Percentiles rank a stretch among this genome's conserved stretches.
These are phyloP conservation scores for Pythium chondricola DNA, from an alignment of 352 stramenopile species.

Conservation along the genomic window DNA sequence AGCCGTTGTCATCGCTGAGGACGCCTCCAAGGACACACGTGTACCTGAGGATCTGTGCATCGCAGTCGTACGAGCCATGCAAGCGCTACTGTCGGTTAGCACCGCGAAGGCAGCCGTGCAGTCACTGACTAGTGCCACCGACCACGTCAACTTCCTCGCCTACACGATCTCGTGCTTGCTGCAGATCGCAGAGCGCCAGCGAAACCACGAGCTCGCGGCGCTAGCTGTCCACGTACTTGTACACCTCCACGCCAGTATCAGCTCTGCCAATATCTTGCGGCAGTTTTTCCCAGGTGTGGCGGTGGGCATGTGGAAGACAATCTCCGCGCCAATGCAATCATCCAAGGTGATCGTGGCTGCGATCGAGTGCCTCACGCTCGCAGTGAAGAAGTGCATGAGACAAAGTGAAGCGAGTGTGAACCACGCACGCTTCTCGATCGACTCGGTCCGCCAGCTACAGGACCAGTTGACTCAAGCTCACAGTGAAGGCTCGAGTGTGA, in stretches of 20 bases:
- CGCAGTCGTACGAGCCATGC: slow-evolving; percentile 26
- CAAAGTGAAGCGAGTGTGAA: background rate
- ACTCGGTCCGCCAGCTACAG: slow-evolving; percentile 10
- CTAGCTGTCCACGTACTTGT: slow-evolving; percentile 4
- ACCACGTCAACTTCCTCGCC: slow-evolving; percentile 61
- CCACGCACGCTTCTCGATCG: slow-evolving; percentile 21
- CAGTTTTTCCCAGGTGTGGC: slow-evolving; percentile 71
- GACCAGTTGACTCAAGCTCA: no score
- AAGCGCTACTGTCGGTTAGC: slow-evolving; percentile 7
- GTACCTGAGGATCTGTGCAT: slow-evolving; percentile 63
- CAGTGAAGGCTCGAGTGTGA: no score
- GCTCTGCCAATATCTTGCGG: slow-evolving; percentile 18
- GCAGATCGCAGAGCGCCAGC: slow-evolving; percentile 38
- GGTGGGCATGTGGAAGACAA: slow-evolving; percentile 53
- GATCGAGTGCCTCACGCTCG: slow-evolving; percentile 35
- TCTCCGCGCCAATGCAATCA: slow-evolving; percentile 56
- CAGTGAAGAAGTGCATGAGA: background rate
- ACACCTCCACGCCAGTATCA: background rate
- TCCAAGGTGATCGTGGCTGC: slow-evolving; percentile 61
- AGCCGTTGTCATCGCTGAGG: slow-evolving; percentile 6
- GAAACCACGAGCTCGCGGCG: slow-evolving; percentile 6
- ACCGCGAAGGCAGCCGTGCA: slow-evolving; percentile 1
- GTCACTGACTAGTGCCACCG: slow-evolving; percentile 8
- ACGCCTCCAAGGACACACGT: background rate
- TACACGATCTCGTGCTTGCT: slow-evolving; percentile 59